Base-by-base conservation (phyloP, 768 basidiomycete species). In the Pleurotus ostreatus region DNA sequence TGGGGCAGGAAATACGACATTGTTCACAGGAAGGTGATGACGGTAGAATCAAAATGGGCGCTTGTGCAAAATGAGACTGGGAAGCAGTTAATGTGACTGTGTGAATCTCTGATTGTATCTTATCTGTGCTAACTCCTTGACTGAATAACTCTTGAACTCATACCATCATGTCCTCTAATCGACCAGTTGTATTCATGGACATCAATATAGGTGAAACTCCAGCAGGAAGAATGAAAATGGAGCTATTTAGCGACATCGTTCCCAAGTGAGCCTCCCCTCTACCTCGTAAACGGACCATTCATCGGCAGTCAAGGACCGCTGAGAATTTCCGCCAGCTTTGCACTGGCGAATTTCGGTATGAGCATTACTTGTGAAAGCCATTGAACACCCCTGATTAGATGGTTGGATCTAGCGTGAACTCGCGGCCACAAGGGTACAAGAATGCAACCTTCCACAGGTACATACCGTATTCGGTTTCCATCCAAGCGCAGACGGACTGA, bases 301-400 rank as follows among this genome's bases (percentile, higher is more conserved):
- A 49, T 55, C 20, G 60, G 13, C 13, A 41, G 47, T 37, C 41
- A 62, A 97, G 95, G 66, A 98, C 96, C 2, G 94, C 94, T 6
- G 96, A 99, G 73, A 99, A 98, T 75, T 98, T 98, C 66, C 79
- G 97, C 59, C 96, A 98, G 65, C 76, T 98, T 23, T 98, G 96
- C 67, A 98, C 95, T 2, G 97, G 97, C n/a, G 96, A 98, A 73
- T 91, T 84, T 71, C 82, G 93, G 91, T 94, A 65, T 51, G 77
- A 60, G 12, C 23, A 40, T 25, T 44, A 44, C 2, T 4, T 20
- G 3, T 13, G 30, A 44, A 11, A 8, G 3, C 34, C 8, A 22
- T 34, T 9, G 11, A n/a, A 20, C n/a, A 7, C 2, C n/a, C 5
- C 9, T 23, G 16, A 53, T 55, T 3, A 58, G 34, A 20, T 63